Percentiles rank a stretch among this genome's conserved stretches.
Evolutionary conservation across 2,329 filamentous ascomycete species (phyloP).

Genomic region (Penicillium paneum): DNA sequence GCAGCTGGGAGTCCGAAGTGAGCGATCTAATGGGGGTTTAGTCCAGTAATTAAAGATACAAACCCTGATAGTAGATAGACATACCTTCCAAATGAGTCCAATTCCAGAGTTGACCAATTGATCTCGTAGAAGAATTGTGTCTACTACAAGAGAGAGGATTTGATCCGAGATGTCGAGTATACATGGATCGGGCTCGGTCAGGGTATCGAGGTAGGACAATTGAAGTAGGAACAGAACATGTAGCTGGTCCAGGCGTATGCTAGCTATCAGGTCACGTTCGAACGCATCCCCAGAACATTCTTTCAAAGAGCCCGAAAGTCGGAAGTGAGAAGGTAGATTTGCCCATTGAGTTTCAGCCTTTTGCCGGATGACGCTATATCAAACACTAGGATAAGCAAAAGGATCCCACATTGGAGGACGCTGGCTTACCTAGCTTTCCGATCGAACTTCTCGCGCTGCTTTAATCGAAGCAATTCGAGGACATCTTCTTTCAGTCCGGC

Average conservation of each 20-base stretch:
- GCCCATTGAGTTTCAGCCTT: conserved; percentile 24
- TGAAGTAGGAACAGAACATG: conserved; percentile 28
- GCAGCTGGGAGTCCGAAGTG: conserved; percentile 31
- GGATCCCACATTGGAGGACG: not conserved
- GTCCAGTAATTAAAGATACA: not conserved
- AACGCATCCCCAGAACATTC: conserved; percentile 21
- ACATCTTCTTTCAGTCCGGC: conserved; percentile 28
- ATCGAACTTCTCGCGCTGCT: conserved; percentile 18
- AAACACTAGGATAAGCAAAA: conserved; percentile 9
- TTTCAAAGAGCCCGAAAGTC: conserved; percentile 19
- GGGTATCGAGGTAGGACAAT: conserved; percentile 20
- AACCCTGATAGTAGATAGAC: no score
- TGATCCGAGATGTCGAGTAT: conserved; percentile 27
- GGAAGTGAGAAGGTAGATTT: conserved; percentile 21
- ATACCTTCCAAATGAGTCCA: conserved; percentile 28
- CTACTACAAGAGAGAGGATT: conserved; percentile 27
- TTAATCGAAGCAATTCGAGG: conserved; percentile 25
- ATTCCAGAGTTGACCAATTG: conserved; percentile 28
- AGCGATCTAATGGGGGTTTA: conserved; percentile 17
- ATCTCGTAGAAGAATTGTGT: conserved; percentile 26
- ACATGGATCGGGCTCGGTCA: conserved; percentile 22
- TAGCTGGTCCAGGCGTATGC: conserved; percentile 25
- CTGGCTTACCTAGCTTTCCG: conserved; percentile 14
- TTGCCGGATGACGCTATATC: conserved; percentile 16
- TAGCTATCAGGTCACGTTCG: conserved; percentile 26